These are phyloP conservation scores for Tylopilus sp. DNA, from an alignment of 768 basidiomycete species.

Conservation along the genomic window DNA sequence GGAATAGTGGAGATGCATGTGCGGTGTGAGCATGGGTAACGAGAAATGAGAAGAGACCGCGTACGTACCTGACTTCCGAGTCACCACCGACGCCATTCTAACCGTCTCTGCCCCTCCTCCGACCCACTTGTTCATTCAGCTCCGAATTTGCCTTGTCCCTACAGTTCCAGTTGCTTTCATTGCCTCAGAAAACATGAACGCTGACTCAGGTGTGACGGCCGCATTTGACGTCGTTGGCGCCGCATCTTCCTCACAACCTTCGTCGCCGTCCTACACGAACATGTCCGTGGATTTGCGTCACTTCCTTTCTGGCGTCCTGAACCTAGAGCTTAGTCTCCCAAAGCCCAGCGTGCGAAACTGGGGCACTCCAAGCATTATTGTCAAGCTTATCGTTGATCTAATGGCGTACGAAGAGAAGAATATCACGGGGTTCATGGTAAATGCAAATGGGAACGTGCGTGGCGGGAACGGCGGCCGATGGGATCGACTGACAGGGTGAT, in stretches of 20 bases:
- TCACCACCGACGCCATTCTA: constrained; percentile 13
- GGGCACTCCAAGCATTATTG: constrained; percentile 61
- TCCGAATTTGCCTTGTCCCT: constrained; percentile 12
- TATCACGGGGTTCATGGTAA: constrained; percentile 20
- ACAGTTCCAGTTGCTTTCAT: neutral
- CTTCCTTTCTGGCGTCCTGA: constrained; percentile 12
- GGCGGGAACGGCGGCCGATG: neutral
- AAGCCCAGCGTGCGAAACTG: constrained; percentile 66
- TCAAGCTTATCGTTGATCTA: constrained; percentile 61
- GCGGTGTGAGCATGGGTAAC: neutral
- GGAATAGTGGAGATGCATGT: constrained; percentile 60
- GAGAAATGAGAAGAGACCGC: no score
- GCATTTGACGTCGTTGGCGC: constrained; percentile 2
- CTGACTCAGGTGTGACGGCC: neutral
- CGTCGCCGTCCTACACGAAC: constrained; percentile 8
- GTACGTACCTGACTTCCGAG: constrained; percentile 3
- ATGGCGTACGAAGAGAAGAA: constrained; percentile 31
- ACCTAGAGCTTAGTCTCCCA: constrained; percentile 78
- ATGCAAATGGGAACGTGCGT: constrained; percentile 4
- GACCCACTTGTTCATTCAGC: constrained; percentile 1
- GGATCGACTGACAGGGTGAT: neutral
- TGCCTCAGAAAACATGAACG: neutral
- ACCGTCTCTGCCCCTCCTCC: constrained; percentile 15
- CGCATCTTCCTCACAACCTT: constrained; percentile 8
- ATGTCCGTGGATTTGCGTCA: constrained; percentile 2